These are phyloP conservation scores for Ophiosphaerella herpotricha DNA, from an alignment of 2,329 filamentous ascomycete species.

Conservation along the genomic window DNA sequence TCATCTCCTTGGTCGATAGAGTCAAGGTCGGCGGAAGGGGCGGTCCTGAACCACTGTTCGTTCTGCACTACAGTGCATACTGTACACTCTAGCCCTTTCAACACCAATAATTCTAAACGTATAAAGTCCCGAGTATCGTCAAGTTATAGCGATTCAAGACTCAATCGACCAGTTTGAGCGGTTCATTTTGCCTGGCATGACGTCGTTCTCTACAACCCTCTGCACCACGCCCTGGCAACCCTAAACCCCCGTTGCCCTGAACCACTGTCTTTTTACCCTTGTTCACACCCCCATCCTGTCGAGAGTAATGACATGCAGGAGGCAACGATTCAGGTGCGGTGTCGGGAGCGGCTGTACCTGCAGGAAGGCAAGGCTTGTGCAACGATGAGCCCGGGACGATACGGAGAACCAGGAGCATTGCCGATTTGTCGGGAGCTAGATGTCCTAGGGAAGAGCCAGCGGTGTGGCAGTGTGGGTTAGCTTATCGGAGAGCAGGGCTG, in stretches of 20 bases:
- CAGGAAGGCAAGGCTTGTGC: constrained; percentile 31
- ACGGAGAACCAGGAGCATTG: constrained; percentile 18
- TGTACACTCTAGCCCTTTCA: no score
- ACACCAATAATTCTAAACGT: no score
- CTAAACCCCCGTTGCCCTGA: no score
- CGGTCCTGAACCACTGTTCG: constrained; percentile 15
- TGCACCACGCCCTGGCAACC: no score
- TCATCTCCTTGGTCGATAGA: constrained; percentile 8
- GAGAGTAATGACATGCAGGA: constrained; percentile 22
- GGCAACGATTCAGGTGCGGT: constrained; percentile 19
- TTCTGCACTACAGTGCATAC: not conserved
- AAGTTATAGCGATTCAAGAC: no score
- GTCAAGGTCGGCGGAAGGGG: not conserved
- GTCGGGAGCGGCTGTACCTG: constrained; percentile 37
- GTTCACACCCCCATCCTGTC: not conserved
- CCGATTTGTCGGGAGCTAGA: constrained; percentile 33
- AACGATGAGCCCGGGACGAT: constrained; percentile 20
- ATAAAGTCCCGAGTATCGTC: no score
- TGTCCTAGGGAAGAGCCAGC: constrained; percentile 26
- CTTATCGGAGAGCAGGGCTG: constrained; percentile 17
- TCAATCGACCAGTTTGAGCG: no score
- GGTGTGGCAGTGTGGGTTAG: constrained; percentile 38
- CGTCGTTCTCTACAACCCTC: no score
- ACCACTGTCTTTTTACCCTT: no score
- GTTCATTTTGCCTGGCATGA: no score